phyloP scores from a whole-genome alignment of 768 basidiomycete species.

The Paxillus rubicundulus region DNA sequence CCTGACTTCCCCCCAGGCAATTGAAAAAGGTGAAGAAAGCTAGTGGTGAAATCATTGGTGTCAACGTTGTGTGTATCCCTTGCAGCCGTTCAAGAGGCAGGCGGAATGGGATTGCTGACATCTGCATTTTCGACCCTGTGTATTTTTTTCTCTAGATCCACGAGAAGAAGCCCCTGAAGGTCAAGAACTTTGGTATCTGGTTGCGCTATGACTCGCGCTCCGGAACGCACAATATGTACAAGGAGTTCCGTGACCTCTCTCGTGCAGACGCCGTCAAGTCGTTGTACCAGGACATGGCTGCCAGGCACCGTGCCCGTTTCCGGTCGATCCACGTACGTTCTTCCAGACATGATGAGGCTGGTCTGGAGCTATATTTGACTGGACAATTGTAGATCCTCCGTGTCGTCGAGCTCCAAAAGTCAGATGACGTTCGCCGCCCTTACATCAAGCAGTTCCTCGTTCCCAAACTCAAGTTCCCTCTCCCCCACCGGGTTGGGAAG shows the following conservation, averaged over 20 bases:
- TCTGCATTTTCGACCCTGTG: constrained; percentile 28
- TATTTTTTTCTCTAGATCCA: constrained; percentile 65
- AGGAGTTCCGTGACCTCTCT: constrained; percentile 95
- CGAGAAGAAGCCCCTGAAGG: constrained; percentile 96
- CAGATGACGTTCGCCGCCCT: constrained; percentile 87
- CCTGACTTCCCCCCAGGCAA: constrained; percentile 52
- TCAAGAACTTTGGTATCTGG: constrained; percentile 99
- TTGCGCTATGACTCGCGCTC: constrained; percentile 99
- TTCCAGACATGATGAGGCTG: background rate
- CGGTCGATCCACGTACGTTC: constrained; percentile 89
- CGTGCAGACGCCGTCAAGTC: constrained; percentile 95
- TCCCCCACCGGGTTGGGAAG: constrained; percentile 86
- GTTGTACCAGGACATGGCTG: constrained; percentile 99
- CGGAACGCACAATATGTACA: constrained; percentile 99
- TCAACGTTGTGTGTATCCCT: constrained; percentile 89
- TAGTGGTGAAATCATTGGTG: constrained; percentile 97
- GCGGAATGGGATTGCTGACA: constrained; percentile 69
- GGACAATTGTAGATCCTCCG: constrained; percentile 75
- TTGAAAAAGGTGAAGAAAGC: constrained; percentile 99
- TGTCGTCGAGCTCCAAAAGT: constrained; percentile 93
- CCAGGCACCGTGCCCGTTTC: constrained; percentile 98
- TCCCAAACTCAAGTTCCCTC: constrained; percentile 94
- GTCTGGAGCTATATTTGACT: background rate
- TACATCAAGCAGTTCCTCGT: constrained; percentile 96
- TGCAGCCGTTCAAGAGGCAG: constrained; percentile 84